A percentile compares a stretch with the other conserved stretches of the same genome.
Evolutionary conservation across 176 grass and related monocot genomes (phyloP).

Genomic region (Cenchrus fungigraminus): DNA sequence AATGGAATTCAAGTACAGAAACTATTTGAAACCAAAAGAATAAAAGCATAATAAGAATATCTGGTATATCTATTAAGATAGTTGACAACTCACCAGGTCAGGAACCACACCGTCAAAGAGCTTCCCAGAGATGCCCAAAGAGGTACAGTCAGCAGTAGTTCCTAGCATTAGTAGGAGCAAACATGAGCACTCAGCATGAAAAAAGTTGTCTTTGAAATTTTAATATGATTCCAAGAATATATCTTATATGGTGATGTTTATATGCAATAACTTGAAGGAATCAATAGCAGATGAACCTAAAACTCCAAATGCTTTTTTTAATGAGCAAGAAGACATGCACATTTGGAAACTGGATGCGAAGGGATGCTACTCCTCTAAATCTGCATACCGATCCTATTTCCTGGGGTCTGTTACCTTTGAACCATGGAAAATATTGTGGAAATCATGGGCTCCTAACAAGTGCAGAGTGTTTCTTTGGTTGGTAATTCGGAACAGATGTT

Average conservation of each 20-base stretch:
- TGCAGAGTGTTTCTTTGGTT: too few species aligned
- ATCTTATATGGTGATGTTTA: background rate
- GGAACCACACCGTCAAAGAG: conserved; percentile 86
- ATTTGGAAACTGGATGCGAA: too few species aligned
- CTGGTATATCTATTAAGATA: conserved; percentile 21
- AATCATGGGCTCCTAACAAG: too few species aligned
- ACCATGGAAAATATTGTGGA: too few species aligned
- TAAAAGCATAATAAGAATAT: conserved; percentile 2
- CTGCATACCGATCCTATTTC: too few species aligned
- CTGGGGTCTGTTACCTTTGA: too few species aligned
- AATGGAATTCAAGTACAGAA: background rate
- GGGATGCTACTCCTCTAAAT: too few species aligned
- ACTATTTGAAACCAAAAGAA: background rate
- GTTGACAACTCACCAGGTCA: conserved; percentile 68
- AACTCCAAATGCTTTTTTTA: conserved; percentile 56
- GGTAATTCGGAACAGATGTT: too few species aligned
- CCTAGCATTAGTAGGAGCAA: conserved; percentile 58
- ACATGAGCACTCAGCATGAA: background rate
- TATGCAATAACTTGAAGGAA: conserved; percentile 24
- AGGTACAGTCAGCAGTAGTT: conserved; percentile 89
- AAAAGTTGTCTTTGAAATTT: background rate
- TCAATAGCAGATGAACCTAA: conserved; percentile 58
- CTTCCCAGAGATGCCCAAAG: conserved; percentile 92
- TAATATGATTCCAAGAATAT: conserved; percentile 1
- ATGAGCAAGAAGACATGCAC: too few species aligned